Conservation (phyloP, 768 basidiomycete species). For the Collybiopsis confluens region DNA sequence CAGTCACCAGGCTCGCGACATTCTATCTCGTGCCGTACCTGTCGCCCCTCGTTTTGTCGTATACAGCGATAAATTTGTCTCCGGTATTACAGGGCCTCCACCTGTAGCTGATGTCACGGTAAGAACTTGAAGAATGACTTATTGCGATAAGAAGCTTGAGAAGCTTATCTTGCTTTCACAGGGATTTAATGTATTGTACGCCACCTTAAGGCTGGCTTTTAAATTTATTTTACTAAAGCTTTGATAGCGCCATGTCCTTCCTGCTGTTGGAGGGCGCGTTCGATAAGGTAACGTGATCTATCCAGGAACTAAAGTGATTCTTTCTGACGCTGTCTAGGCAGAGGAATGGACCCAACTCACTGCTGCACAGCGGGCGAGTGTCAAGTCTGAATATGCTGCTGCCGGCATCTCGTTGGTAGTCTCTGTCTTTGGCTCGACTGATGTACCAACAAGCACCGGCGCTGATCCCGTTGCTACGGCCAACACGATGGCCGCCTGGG, state of each 20-base stretch:
- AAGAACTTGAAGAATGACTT: not conserved
- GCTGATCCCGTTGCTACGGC: constrained; percentile 60
- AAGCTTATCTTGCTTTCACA: constrained; percentile 3
- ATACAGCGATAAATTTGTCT: constrained; percentile 33
- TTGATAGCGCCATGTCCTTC: constrained; percentile 33
- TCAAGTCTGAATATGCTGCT: constrained; percentile 43
- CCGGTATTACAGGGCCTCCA: constrained; percentile 34
- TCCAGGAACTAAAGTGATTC: not conserved
- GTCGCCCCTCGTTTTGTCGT: constrained; percentile 19
- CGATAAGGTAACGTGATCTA: constrained; percentile 18
- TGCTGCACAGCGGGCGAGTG: constrained; percentile 31
- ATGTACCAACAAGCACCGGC: constrained; percentile 39
- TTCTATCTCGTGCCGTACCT: constrained; percentile 32
- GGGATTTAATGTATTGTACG: constrained; percentile 27
- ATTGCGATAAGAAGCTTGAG: too few species aligned
- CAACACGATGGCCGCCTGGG: constrained; percentile 62
- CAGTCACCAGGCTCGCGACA: constrained; percentile 24
- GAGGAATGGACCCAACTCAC: constrained; percentile 39
- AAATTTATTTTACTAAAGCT: not conserved
- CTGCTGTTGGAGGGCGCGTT: constrained; percentile 34
- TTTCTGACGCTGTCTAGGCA: constrained; percentile 23
- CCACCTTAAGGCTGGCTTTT: not conserved
- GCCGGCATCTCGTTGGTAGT: constrained; percentile 62
- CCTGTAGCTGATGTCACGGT: constrained; percentile 27
- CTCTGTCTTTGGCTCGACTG: constrained; percentile 42